Evolutionary conservation across 148 eudicot species (phyloP).

Genomic region (Dysphania ambrosioides): DNA sequence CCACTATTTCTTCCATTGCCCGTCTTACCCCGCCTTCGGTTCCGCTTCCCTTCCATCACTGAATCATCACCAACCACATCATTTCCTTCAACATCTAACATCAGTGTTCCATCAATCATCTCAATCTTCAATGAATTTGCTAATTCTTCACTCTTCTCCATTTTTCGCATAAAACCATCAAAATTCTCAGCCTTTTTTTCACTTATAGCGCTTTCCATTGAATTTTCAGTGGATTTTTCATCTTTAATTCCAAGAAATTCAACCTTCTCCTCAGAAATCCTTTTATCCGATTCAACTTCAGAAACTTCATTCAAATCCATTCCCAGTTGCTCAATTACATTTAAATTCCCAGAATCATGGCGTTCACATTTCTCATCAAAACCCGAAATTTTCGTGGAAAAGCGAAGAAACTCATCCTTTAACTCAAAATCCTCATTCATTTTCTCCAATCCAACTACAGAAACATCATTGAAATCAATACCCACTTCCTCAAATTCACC

Average conservation of each 20-base stretch:
- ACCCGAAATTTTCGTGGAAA: no score
- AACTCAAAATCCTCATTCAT: not conserved
- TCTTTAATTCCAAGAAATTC: not conserved
- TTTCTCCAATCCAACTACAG: constrained; percentile 1
- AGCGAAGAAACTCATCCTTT: not conserved
- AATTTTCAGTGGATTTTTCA: not conserved
- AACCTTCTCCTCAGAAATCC: constrained; percentile 3
- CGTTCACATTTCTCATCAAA: no score
- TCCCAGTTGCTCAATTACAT: not conserved
- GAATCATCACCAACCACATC: constrained; percentile 30
- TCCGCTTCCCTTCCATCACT: constrained; percentile 23
- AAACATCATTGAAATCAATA: no score
- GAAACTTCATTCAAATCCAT: not conserved
- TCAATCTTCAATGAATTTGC: constrained; percentile 31
- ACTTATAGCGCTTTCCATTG: not conserved
- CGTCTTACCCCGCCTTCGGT: constrained; percentile 28
- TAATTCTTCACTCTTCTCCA: not conserved
- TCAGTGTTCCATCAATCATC: constrained; percentile 27
- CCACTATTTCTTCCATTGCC: not conserved
- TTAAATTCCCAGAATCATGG: not conserved
- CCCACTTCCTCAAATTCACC: no score
- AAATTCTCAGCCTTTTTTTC: not conserved
- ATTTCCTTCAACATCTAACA: constrained; percentile 14
- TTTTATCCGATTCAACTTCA: not conserved
- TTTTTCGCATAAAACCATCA: constrained; percentile 2